Conservation (phyloP, 345 rosid species). For the Populus pruinosa region DNA sequence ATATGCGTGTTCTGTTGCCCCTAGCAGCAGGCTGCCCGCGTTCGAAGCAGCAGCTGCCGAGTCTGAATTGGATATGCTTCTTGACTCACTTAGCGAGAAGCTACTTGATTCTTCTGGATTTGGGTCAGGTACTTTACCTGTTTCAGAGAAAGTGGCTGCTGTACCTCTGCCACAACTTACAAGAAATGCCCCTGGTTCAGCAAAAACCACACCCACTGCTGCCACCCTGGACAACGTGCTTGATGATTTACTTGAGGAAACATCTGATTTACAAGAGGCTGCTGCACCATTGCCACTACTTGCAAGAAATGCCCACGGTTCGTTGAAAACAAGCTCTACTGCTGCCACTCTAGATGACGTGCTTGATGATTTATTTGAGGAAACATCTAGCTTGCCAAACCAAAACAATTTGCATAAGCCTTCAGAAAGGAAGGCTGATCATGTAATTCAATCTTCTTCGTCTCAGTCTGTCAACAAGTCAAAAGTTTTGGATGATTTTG, state of each 20-base stretch:
- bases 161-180: conserved; percentile 13
- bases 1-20: neutral
- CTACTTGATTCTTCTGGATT: conserved; percentile 17
- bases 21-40: conserved; percentile 3
- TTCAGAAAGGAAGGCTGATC: conserved; percentile 11
- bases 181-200: conserved; percentile 20
- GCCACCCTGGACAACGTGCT: conserved; percentile 44
- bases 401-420: conserved; percentile 16
- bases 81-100: conserved; percentile 43
- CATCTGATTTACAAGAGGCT: conserved; percentile 27
- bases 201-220: conserved; percentile 7
- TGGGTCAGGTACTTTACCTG: conserved; percentile 5
- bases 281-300: conserved; percentile 12
- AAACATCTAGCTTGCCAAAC: conserved; percentile 33
- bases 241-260: conserved; percentile 56
- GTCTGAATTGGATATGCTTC: conserved; percentile 70
- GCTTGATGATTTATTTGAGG: conserved; percentile 61
- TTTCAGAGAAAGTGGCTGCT: conserved; percentile 9
- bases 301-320: conserved; percentile 12
- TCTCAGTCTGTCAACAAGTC: conserved; percentile 40
- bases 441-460: conserved; percentile 19
- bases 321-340: conserved; percentile 7
- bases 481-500: conserved; percentile 66
- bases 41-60: conserved; percentile 46
- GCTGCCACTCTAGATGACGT: conserved; percentile 35